These are phyloP conservation scores for Suillus americanus DNA, from an alignment of 768 basidiomycete genomes.

Conservation along the genomic window DNA sequence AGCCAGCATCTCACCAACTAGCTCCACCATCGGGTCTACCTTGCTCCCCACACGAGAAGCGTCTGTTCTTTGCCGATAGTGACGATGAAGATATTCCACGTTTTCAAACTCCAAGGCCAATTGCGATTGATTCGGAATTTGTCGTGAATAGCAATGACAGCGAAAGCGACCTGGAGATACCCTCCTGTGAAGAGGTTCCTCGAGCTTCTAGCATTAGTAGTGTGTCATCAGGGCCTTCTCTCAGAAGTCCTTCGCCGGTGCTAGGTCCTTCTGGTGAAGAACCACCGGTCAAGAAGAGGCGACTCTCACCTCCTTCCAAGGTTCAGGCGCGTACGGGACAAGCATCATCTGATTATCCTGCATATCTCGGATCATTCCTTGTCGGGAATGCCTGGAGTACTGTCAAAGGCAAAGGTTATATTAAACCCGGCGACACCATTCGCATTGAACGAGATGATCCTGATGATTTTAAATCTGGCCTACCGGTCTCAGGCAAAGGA, in stretches of 20 bases:
- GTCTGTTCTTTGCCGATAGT: conserved; percentile 43
- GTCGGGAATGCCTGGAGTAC: conserved; percentile 80
- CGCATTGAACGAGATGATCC: conserved; percentile 54
- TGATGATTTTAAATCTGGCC: conserved; percentile 27
- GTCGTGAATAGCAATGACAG: conserved; percentile 35
- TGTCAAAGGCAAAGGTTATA: conserved; percentile 68
- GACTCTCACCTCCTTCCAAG: conserved; percentile 35
- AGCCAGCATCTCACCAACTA: conserved; percentile 1
- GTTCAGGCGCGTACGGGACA: neutral
- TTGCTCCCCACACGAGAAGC: conserved; percentile 24
- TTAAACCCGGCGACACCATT: conserved; percentile 62
- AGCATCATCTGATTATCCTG: neutral
- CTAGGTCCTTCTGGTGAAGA: conserved; percentile 15
- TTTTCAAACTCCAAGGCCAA: conserved; percentile 10
- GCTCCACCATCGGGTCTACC: conserved; percentile 10
- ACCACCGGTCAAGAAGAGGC: conserved; percentile 50
- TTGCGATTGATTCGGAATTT: conserved; percentile 31
- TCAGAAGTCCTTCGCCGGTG: conserved; percentile 27
- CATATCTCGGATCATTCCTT: conserved; percentile 67
- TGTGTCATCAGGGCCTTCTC: conserved; percentile 30
- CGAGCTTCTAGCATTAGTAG: conserved; percentile 43
- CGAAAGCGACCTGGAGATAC: conserved; percentile 35
- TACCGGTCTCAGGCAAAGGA: conserved; percentile 30
- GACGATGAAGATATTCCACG: conserved; percentile 40
- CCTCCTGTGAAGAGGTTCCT: conserved; percentile 31